A percentile compares a stretch with the other conserved stretches of the same genome.
Conservation (phyloP, 179 eudicot genomes). For the Pouteria campechiana region DNA sequence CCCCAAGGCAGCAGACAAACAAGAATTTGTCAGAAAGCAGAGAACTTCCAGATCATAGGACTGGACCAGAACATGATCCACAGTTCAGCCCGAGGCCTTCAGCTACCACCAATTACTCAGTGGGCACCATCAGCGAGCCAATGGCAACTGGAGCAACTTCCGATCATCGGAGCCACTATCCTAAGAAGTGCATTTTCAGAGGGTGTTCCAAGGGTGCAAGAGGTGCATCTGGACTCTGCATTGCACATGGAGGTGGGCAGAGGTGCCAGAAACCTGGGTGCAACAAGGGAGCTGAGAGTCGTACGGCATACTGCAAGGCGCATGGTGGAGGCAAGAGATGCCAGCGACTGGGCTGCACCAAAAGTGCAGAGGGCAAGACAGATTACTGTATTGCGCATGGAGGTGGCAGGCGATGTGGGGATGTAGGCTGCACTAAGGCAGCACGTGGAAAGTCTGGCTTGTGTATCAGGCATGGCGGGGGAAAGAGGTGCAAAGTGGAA, state of each 20-base stretch:
- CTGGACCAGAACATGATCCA: constrained; percentile 23
- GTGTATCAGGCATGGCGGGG: constrained; percentile 79
- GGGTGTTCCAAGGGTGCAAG: constrained; percentile 81
- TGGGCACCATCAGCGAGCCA: constrained; percentile 28
- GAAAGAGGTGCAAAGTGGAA: constrained; percentile 70
- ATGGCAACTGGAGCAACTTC: constrained; percentile 21
- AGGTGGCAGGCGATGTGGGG: constrained; percentile 59
- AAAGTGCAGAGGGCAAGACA: constrained; percentile 77
- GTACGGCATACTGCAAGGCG: constrained; percentile 75
- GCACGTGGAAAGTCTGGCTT: constrained; percentile 79
- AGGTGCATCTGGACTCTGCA: constrained; percentile 74
- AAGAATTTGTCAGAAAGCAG: constrained; percentile 13
- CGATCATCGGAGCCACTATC: constrained; percentile 25
- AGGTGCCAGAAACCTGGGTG: constrained; percentile 80
- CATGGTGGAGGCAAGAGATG: constrained; percentile 85
- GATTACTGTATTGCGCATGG: constrained; percentile 76
- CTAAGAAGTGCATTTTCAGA: constrained; percentile 43
- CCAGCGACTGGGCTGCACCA: constrained; percentile 66
- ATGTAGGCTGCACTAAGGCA: constrained; percentile 57
- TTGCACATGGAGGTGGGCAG: constrained; percentile 83
- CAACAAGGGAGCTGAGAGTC: constrained; percentile 73
- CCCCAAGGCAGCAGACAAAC: constrained; percentile 32
- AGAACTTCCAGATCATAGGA: constrained; percentile 17
- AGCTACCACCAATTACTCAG: constrained; percentile 31
- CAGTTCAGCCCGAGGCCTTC: constrained; percentile 53